Evolutionary conservation across 2,329 filamentous ascomycete genomes (phyloP), one percentile per base, ranked within the genome.

Genomic region (Pseudogymnoascus sp.): DNA sequence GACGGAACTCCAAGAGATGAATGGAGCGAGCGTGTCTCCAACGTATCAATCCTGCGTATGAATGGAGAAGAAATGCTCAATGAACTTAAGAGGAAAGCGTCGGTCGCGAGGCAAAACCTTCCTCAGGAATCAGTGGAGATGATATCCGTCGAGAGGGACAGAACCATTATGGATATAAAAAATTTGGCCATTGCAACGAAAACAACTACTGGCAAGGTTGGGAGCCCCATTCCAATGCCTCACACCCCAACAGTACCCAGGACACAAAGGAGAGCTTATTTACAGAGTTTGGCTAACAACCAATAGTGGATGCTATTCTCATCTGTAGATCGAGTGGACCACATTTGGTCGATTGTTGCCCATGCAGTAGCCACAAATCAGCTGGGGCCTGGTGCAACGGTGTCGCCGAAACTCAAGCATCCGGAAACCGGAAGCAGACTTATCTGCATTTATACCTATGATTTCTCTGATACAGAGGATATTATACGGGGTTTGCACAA

Each of bases 371-470:
- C 83, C 11, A 81, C 84, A 31, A 86, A 88, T 64, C 81, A 88
- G 66, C 80, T 96, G 1, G 91, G 91, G 0, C 82, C 85, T 40
- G 81, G 78, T 1, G 88, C 90, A 8, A 95, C 94, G 75, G 87
- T 92, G 11, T 84, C 86, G 0, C 84, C 88, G 1, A 76, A 78
- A 56, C 25, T n/a, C 8, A 73, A 81, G 8, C 76, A 75, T 67
- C 73, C 66, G 5, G 73, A 74, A 0, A 70, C 75, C 23, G 78
- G 74, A 47, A 74, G 77, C 18, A 80, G 85, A 18, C 75, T 94
- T 44, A 84, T 95, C 25, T 92, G 89, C 67, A 78, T 95, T 6
- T 95, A 95, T 73, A 95, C 90, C 4, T 77, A 78, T 44, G 85
- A 96, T 72, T 94, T 92, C 71, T 77, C 77, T 28, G 85, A 95